These are phyloP conservation scores for Alternaria longipes DNA, from an alignment of 2,329 filamentous ascomycete genomes.

Conservation along the genomic window DNA sequence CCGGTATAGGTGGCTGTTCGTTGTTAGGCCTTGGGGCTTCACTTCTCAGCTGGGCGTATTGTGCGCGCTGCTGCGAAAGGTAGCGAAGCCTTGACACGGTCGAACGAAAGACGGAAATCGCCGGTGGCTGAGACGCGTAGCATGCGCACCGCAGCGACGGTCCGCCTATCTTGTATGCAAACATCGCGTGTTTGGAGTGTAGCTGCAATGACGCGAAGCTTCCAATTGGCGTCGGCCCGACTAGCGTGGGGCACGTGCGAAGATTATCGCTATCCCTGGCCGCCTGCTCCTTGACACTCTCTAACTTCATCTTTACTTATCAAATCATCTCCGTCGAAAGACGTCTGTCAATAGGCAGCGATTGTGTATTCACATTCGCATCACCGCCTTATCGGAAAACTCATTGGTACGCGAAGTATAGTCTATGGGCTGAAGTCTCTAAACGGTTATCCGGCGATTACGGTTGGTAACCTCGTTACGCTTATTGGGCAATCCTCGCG, in stretches of 20 bases:
- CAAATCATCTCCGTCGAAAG: neutral
- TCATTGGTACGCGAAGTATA: too few relatives aligned
- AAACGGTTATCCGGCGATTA: neutral
- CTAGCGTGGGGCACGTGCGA: conserved; percentile 13
- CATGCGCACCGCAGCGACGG: conserved; percentile 12
- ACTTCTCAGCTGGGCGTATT: conserved; percentile 12
- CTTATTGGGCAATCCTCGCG: neutral
- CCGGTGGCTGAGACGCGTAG: conserved; percentile 2
- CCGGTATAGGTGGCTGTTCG: conserved; percentile 14
- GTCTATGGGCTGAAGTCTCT: neutral
- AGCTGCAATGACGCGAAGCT: conserved; percentile 16
- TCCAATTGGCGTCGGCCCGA: conserved; percentile 19
- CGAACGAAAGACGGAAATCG: neutral
- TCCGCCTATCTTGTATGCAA: conserved; percentile 8
- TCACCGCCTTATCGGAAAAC: neutral
- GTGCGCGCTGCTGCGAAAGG: conserved; percentile 12
- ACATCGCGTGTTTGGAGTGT: conserved; percentile 19
- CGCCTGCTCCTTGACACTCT: neutral
- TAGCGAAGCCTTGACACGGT: conserved; percentile 6
- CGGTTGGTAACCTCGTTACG: neutral
- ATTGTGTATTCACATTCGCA: too few relatives aligned
- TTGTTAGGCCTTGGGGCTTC: conserved; percentile 9
- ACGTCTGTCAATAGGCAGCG: neutral
- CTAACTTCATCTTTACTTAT: neutral
- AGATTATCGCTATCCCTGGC: neutral